Evolutionary conservation across 768 basidiomycete genomes (phyloP).

Genomic region (Lactarius vividus): DNA sequence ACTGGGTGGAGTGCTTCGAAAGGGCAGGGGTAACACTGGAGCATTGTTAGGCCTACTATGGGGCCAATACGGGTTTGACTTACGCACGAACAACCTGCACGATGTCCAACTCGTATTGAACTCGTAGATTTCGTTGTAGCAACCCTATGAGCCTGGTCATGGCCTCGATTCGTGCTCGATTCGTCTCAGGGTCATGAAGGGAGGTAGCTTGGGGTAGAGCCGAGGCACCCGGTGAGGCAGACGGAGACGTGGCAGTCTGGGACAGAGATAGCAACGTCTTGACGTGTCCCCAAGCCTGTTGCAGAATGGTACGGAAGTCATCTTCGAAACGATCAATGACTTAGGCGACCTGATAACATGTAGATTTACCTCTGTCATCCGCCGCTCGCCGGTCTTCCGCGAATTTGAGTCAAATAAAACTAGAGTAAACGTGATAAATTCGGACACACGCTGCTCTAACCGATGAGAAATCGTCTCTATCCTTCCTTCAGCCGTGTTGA

Average conservation of each 20-base stretch:
- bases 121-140: conserved; percentile 66
- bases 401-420: background rate
- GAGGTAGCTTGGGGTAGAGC: conserved; percentile 41
- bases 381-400: conserved; percentile 23
- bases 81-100: conserved; percentile 74
- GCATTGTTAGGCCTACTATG: conserved; percentile 4
- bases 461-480: conserved; percentile 26
- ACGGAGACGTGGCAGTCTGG: conserved; percentile 37
- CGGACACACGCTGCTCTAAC: conserved; percentile 23
- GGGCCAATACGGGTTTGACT: conserved; percentile 35
- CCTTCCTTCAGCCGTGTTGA: conserved; percentile 20
- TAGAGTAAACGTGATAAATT: background rate
- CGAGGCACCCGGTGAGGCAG: conserved; percentile 36
- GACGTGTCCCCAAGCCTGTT: conserved; percentile 58
- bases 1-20: conserved; percentile 68
- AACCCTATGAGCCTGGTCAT: conserved; percentile 65
- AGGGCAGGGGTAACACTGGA: conserved; percentile 74
- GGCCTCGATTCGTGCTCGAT: conserved; percentile 55
- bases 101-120: conserved; percentile 72
- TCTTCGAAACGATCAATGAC: conserved; percentile 39
- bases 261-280: conserved; percentile 51
- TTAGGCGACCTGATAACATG: background rate
- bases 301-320: conserved; percentile 70
- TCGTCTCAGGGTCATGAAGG: conserved; percentile 38
- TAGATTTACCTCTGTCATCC: conserved; percentile 26